A percentile compares a stretch with the other conserved stretches of the same genome.
Conservation (phyloP, 176 grass and related monocot genomes). For the Lolium perenne region DNA sequence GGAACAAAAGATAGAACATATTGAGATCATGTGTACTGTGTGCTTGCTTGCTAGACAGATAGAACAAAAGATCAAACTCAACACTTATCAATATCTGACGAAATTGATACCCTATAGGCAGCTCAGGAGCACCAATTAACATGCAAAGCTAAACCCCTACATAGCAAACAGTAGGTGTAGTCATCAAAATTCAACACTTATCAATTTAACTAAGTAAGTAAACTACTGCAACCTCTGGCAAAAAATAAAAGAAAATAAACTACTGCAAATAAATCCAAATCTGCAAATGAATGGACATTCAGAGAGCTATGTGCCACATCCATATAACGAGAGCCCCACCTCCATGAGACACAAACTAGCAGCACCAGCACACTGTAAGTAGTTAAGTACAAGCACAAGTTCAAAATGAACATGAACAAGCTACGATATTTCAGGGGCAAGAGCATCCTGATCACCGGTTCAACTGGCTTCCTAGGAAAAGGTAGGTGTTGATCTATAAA, state of each 20-base stretch:
- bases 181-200: not conserved
- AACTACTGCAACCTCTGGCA: no score
- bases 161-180: not conserved
- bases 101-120: slow-evolving; percentile 1
- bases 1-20: no score
- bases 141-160: not conserved
- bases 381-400: not conserved
- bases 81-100: not conserved
- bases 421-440: no score
- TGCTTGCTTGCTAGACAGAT: no score
- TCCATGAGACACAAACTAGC: not conserved
- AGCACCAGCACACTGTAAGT: not conserved
- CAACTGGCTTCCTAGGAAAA: no score
- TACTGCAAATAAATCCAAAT: slow-evolving; percentile 22
- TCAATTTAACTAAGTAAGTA: slow-evolving; percentile 15
- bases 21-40: no score
- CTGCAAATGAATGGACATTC: not conserved
- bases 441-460: no score
- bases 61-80: no score
- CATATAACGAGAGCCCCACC: not conserved
- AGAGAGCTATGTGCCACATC: not conserved
- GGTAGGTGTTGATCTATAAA: no score
- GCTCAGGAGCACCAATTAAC: slow-evolving; percentile 27
- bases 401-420: not conserved
- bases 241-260: no score